phyloP scores from a whole-genome alignment of 2,329 filamentous ascomycete species.

The Lomentospora prolificans region DNA sequence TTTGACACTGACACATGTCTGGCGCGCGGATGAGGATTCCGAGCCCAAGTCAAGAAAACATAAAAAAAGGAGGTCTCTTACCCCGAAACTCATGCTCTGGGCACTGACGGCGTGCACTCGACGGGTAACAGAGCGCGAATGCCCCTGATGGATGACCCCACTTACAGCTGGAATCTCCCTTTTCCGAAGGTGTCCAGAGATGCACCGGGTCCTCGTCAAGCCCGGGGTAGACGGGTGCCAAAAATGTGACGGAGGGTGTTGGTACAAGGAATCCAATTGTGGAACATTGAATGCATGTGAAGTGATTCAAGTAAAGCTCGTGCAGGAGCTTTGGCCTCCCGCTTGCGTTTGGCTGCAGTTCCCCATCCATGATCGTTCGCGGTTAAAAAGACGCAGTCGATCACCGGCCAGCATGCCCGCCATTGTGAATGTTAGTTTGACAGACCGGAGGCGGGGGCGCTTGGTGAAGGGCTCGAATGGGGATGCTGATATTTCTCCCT shows the following conservation, averaged over 20 bases:
- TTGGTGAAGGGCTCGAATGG: too few species aligned
- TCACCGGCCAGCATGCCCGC: neutral
- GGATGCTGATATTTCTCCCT: too few species aligned
- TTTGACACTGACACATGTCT: neutral
- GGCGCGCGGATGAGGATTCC: neutral
- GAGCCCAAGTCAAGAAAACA: too few species aligned
- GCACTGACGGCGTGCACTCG: neutral
- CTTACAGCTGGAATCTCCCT: too few species aligned
- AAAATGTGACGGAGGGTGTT: neutral
- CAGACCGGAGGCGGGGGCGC: too few species aligned
- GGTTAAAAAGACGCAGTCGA: conserved; percentile 1
- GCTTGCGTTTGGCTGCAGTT: neutral
- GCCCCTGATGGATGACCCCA: neutral
- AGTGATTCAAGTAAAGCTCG: conserved; percentile 2
- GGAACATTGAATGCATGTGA: neutral
- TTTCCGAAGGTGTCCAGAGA: too few species aligned
- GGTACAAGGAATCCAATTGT: neutral
- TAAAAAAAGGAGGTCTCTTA: neutral
- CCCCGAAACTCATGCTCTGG: neutral
- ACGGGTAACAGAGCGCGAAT: neutral
- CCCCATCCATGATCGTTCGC: neutral
- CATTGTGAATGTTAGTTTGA: too few species aligned
- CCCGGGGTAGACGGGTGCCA: too few species aligned
- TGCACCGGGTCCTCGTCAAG: too few species aligned
- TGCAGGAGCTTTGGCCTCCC: conserved; percentile 1